These are phyloP conservation scores for Nicotiana otophora DNA, from an alignment of 257 asterid species.

Conservation along the genomic window DNA sequence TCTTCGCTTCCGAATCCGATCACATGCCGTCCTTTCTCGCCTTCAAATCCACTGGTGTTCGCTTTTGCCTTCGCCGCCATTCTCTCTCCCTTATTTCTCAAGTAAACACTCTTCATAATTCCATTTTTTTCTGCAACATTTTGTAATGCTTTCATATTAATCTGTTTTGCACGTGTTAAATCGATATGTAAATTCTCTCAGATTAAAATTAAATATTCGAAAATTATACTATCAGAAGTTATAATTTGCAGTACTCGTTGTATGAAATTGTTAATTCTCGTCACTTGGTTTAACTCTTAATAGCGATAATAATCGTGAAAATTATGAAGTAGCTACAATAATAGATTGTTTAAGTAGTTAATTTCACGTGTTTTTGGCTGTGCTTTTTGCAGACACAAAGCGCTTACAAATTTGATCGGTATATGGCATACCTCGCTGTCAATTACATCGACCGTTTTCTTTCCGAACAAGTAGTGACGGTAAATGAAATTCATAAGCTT, in stretches of 20 bases:
- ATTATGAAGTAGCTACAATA: too few relatives aligned
- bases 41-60: conserved; percentile 18
- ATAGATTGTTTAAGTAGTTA: background rate
- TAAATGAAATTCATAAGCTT: conserved; percentile 5
- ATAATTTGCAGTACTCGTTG: background rate
- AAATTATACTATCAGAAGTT: too few relatives aligned
- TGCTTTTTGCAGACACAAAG: conserved; percentile 31
- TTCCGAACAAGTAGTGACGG: conserved; percentile 39
- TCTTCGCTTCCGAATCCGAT: conserved; percentile 47
- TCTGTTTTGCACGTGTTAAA: background rate
- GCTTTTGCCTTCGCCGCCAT: conserved; percentile 39
- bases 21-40: conserved; percentile 43
- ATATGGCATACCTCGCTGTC: conserved; percentile 44
- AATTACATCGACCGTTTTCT: conserved; percentile 62
- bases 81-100: conserved; percentile 37
- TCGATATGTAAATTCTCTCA: background rate
- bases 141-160: background rate
- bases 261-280: background rate
- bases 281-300: background rate
- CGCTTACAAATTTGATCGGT: conserved; percentile 33
- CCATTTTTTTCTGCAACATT: background rate
- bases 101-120: conserved; percentile 20
- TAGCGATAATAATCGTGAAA: too few relatives aligned
- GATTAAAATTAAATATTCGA: too few relatives aligned
- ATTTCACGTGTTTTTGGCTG: background rate